Conservation (phyloP, 2,329 filamentous ascomycete species). For the Pseudophaeomoniella oleicola region DNA sequence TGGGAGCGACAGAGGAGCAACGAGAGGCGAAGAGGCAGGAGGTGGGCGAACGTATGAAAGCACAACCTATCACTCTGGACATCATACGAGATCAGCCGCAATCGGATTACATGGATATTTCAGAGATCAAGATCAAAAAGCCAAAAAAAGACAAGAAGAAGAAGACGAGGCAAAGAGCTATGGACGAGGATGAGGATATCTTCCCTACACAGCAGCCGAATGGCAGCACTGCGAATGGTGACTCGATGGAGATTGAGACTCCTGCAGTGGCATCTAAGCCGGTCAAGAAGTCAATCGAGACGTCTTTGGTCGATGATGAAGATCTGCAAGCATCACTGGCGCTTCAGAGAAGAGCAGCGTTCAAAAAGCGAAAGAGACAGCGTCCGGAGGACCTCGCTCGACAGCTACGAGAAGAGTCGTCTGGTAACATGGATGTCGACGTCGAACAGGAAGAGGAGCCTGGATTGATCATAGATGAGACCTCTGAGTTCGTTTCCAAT, state of each 20-base stretch:
- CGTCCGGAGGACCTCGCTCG: constrained; percentile 77
- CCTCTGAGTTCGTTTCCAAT: constrained; percentile 83
- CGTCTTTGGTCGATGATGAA: constrained; percentile 75
- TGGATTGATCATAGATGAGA: constrained; percentile 88
- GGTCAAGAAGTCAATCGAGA: constrained; percentile 40
- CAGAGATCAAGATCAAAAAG: constrained; percentile 85
- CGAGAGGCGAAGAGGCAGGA: constrained; percentile 39
- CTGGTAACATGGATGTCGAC: constrained; percentile 41
- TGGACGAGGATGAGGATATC: constrained; percentile 45
- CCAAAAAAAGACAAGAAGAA: constrained; percentile 77
- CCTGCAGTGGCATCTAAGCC: constrained; percentile 41
- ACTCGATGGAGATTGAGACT: constrained; percentile 62
- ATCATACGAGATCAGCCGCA: constrained; percentile 49
- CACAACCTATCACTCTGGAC: constrained; percentile 64
- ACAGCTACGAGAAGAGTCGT: constrained; percentile 54
- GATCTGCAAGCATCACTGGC: constrained; percentile 79
- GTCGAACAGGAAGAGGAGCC: constrained; percentile 37
- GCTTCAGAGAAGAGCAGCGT: constrained; percentile 62
- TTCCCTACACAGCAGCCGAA: constrained; percentile 21
- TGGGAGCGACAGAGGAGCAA: constrained; percentile 54
- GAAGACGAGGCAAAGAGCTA: constrained; percentile 52
- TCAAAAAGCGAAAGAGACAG: constrained; percentile 84
- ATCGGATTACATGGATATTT: constrained; percentile 80
- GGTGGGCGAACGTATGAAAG: constrained; percentile 45
- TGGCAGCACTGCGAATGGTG: constrained; percentile 20